Evolutionary conservation across 139 green algal genomes (phyloP).

Genomic region (Coccomyxa sp.): DNA sequence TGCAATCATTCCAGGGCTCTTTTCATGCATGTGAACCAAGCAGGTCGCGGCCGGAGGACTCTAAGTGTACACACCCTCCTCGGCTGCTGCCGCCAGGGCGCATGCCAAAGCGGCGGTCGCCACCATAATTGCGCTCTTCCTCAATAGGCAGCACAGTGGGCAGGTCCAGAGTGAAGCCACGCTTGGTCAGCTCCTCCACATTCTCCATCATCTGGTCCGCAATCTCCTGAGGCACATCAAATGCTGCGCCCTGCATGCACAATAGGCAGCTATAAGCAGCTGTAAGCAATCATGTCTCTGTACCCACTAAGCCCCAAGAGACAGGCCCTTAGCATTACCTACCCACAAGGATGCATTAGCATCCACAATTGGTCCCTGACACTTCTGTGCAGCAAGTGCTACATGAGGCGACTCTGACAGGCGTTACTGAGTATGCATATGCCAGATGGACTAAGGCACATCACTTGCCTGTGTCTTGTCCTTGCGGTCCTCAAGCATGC

Average conservation of each 20-base stretch:
- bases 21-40: neutral
- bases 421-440: neutral
- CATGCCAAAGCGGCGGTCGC: too few relatives aligned
- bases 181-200: conserved; percentile 27
- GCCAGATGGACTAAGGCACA: too few relatives aligned
- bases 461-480: too few relatives aligned
- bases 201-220: conserved; percentile 43
- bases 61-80: neutral
- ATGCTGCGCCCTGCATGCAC: conserved; percentile 57
- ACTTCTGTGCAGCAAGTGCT: neutral
- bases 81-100: neutral
- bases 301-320: neutral
- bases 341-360: neutral
- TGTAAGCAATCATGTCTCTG: neutral
- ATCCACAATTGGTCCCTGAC: neutral
- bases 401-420: neutral
- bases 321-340: neutral
- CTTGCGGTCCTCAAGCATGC: too few relatives aligned
- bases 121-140: conserved; percentile 12
- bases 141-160: conserved; percentile 35
- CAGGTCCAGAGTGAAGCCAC: conserved; percentile 32
- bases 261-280: neutral
- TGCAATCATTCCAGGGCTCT: neutral
- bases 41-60: conserved; percentile 1
- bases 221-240: conserved; percentile 70